These are phyloP conservation scores for Candida patagonica DNA, from an alignment of 805 yeast genomes.

Conservation along the genomic window DNA sequence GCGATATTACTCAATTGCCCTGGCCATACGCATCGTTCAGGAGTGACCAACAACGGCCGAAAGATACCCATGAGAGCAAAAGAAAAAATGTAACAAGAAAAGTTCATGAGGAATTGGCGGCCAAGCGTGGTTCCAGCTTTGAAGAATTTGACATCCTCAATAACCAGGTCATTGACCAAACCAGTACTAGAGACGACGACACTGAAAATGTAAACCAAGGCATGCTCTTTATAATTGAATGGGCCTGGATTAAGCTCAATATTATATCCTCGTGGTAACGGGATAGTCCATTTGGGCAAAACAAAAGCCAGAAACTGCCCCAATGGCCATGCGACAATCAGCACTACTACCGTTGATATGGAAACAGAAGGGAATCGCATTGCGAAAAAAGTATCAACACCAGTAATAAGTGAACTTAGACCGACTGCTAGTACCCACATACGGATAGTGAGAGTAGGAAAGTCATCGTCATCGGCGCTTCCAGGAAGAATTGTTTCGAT, in stretches of 20 bases:
- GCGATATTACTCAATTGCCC: constrained; percentile 49
- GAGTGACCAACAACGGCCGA: constrained; percentile 41
- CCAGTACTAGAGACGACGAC: too few species aligned
- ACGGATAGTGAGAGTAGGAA: constrained; percentile 3
- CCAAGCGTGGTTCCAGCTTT: too few species aligned
- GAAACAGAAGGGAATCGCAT: neutral
- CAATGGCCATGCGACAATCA: constrained; percentile 34
- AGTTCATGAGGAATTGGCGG: constrained; percentile 38
- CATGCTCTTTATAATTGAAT: constrained; percentile 54
- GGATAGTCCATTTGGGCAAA: constrained; percentile 42
- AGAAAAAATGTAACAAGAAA: constrained; percentile 46
- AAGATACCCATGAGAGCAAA: constrained; percentile 46
- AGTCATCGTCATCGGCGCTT: constrained; percentile 16
- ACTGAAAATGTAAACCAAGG: constrained; percentile 41
- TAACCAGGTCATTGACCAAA: too few species aligned
- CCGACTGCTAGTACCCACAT: constrained; percentile 2
- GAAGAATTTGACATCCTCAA: too few species aligned
- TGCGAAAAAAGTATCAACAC: constrained; percentile 2
- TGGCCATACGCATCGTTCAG: constrained; percentile 39
- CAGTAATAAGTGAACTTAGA: neutral
- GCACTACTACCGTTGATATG: constrained; percentile 1
- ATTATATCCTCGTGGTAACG: constrained; percentile 24
- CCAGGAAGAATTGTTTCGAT: too few species aligned
- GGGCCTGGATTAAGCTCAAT: constrained; percentile 46
- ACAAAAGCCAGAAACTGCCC: constrained; percentile 32